Evolutionary conservation across 1,284 basidiomycete genomes (phyloP).

Genomic region (Cryptococcus sp.): DNA sequence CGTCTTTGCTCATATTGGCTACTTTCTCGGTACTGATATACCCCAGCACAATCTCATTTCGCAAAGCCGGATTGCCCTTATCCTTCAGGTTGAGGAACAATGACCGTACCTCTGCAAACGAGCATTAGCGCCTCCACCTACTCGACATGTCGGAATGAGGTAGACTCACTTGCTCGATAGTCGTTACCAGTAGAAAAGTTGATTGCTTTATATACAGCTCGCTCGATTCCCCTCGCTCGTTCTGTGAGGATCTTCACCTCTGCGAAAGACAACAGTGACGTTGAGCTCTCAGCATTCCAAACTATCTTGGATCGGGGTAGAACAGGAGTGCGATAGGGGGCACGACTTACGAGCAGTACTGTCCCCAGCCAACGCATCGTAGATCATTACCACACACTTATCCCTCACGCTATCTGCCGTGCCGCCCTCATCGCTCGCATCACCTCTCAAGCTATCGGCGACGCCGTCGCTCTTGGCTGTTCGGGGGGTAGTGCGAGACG

Average conservation of each 20-base stretch:
- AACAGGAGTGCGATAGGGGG: too few relatives aligned
- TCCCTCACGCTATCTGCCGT: constrained; percentile 69
- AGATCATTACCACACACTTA: constrained; percentile 86
- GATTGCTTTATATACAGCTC: constrained; percentile 46
- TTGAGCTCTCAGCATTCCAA: constrained; percentile 4
- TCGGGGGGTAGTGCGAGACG: constrained; percentile 58
- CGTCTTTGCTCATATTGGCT: constrained; percentile 78
- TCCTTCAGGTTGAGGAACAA: constrained; percentile 92
- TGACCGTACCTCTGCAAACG: constrained; percentile 77
- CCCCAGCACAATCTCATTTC: constrained; percentile 81
- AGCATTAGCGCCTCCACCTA: constrained; percentile 41
- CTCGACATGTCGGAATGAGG: background rate
- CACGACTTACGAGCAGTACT: constrained; percentile 74
- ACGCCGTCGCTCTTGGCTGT: constrained; percentile 71
- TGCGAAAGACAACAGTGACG: constrained; percentile 14
- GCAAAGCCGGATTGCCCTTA: constrained; percentile 85
- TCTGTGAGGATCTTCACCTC: constrained; percentile 53
- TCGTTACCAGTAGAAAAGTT: constrained; percentile 50
- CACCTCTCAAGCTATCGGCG: constrained; percentile 43
- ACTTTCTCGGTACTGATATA: constrained; percentile 71
- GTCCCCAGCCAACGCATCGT: constrained; percentile 83
- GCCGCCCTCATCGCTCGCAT: constrained; percentile 58
- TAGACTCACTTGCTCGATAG: constrained; percentile 51
- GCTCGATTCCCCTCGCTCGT: constrained; percentile 55
- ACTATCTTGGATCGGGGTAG: background rate